Evolutionary conservation across 345 rosid genomes (phyloP), one percentile per base, ranked within the genome.

Genomic region (Mallotus nudiflorus): DNA sequence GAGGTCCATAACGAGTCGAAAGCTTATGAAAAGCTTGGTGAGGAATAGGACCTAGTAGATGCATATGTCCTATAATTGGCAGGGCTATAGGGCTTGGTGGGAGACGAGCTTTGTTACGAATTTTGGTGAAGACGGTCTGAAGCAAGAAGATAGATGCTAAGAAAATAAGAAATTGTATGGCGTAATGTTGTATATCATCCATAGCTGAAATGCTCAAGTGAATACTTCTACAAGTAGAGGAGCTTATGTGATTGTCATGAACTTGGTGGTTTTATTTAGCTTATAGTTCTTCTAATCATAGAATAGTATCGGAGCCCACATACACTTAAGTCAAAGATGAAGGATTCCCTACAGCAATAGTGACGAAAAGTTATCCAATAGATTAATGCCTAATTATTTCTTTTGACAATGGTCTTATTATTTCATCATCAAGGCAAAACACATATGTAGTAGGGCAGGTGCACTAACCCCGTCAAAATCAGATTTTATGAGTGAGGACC

Each of bases 11-110:
- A 45, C 67, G 83, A 63, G 25, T 22, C 4, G 96, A 83, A 60
- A 92, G 82, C 74, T 84, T 89, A 84, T 84, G 83, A 55, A 92
- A 77, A 25, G 93, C 87, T 74, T 87, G 90, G 77, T 83, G 88
- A 50, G 78, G 84, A 67, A 89, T 71, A 8, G 85, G 89, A 70
- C 82, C 74, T 28, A 92, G 81, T 40, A 77, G 91, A 77, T 92
- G 96, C 77, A 88, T 78, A 48, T 89, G 93, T 12, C 97, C 96
- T 3, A 89, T 82, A 81, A 91, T 18, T 5, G 93, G 96, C 33
- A 89, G 75, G 72, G 78, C 72, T 65, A 50, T 70, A 2, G 92
- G 96, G 64, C 88, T 85, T 2, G 93, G 96, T 19, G 93, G 96
- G 49, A 83, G 86, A 19, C 25, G 62, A 27, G 45, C 46, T 46